Evolutionary conservation across 371 early-diverging fungal species (phyloP), one percentile per base, ranked within the genome.

Genomic region (Blastocladiella emersonii): DNA sequence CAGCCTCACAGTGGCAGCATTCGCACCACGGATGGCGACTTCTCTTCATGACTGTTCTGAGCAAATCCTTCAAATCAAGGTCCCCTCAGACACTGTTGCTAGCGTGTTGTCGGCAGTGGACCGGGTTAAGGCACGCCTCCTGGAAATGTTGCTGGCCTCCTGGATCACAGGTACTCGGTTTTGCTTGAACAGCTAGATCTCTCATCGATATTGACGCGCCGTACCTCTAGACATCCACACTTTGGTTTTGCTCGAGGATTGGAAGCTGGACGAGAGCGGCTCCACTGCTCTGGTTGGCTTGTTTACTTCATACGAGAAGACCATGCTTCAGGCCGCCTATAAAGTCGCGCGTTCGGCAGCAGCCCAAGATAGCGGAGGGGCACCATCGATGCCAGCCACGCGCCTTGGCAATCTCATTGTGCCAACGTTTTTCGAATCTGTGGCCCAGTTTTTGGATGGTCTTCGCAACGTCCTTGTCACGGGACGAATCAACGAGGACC

Each of bases 131-230:
- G 76, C 74, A 67, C 78, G 77, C 60, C 79, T 82, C 68, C 67
- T 82, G 10, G 79, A 82, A 44, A 72, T 78, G 12, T 61, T 81
- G 10, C 80, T 82, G 61, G 68, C 71, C 35, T 72, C 65, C 56
- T 84, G 84, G 84, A 80, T 77, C 55, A 72, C 78, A 71, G 80
- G 80, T 78, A 70, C 67, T 56, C 35, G n/a, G n/a, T n/a, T n/a
- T n/a, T n/a, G n/a, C n/a, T n/a, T n/a, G n/a, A n/a, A n/a, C n/a
- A n/a, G n/a, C n/a, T n/a, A n/a, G n/a, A n/a, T 69, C 66, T 63
- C 57, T 69, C 6, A 65, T 63, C 34, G 63, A 66, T 25, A 64
- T 71, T 12, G 45, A 63, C 7, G 66, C 63, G 45, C 63, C 67
- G 23, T 63, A 70, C 61, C 61, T 61, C 43, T 43, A 6, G 53